Conservation (phyloP, 768 basidiomycete genomes). For the Auriscalpium microsporum region DNA sequence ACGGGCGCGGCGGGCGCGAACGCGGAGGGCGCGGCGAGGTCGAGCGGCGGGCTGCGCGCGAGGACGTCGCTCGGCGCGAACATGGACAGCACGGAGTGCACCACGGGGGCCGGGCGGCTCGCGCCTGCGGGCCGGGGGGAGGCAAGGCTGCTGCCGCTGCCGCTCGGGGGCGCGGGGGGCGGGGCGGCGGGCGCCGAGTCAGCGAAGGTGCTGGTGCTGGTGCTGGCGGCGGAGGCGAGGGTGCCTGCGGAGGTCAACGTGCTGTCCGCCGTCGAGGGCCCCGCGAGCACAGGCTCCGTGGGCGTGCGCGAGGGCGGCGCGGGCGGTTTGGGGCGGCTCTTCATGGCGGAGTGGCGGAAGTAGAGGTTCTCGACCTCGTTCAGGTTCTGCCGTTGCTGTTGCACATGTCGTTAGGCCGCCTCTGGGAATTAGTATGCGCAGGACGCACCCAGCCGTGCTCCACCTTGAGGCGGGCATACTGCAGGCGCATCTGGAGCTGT, state of each 20-base stretch:
- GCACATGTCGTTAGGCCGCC: not conserved
- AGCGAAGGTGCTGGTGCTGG: not conserved
- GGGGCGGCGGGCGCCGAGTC: not conserved
- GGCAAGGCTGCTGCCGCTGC: too few species aligned
- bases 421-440: not conserved
- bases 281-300: constrained; percentile 17
- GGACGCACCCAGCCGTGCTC: constrained; percentile 70
- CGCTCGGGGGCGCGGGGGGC: not conserved
- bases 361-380: constrained; percentile 78
- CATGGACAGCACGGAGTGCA: not conserved
- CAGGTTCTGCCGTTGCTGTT: constrained; percentile 64
- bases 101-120: too few species aligned
- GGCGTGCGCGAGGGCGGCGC: constrained; percentile 21
- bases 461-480: constrained; percentile 68
- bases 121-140: too few species aligned
- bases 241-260: not conserved
- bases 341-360: constrained; percentile 58
- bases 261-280: not conserved
- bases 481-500: constrained; percentile 64
- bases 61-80: not conserved
- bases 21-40: not conserved
- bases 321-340: constrained; percentile 5
- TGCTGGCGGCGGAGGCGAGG: not conserved
- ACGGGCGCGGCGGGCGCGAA: not conserved
- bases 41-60: not conserved